Base-by-base conservation (phyloP, 345 rosid species). In the Firmiana major region DNA sequence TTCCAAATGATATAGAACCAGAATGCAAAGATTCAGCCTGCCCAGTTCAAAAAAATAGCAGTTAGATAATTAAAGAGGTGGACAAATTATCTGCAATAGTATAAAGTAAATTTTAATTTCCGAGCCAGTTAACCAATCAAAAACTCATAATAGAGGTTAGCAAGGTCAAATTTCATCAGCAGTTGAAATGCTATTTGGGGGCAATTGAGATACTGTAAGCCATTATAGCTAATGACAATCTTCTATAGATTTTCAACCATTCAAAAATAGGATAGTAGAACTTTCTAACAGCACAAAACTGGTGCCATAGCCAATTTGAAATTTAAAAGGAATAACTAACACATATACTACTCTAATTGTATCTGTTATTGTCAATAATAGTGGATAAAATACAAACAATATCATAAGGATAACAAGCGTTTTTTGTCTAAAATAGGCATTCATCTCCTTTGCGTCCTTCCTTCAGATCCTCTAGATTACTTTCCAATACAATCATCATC, bases 1-100 rank as follows among this genome's bases (percentile, higher is more conserved):
- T 92, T 22, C 98, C 98, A 79, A 94, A 94, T 22, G 97, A 94
- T 85, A 94, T 75, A 15, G 97, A 94, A 68, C 97, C 97, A 42
- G 97, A 94, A 83, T 85, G 93, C 40, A 89, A 74, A 68, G 92
- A 89, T 79, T 81, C 92, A 43, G 83, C 82, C 98, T 92, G 87
- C 71, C 58, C 64, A 82, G 49, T 70, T 71, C 36, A 46, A 77
- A 85, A 13, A 73, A 73, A 5, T 5, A 9, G 36, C 49, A 7
- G 5, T 16, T 38, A 38, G 63, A 64, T 40, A 45, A 38, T 26
- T n/a, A 60, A 55, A 66, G 16, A 9, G 11, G 10, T 63, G 9
- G 31, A 59, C n/a, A 73, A 36, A 38, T 26, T 1, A 63, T 76
- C 45, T 6, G 48, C 19, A 22, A 79, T n/a, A 66, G 70, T 43